A percentile compares a stretch with the other conserved stretches of the same genome.
Conservation (phyloP, 176 grass and related monocot genomes). For the Triticum dicoccoides region DNA sequence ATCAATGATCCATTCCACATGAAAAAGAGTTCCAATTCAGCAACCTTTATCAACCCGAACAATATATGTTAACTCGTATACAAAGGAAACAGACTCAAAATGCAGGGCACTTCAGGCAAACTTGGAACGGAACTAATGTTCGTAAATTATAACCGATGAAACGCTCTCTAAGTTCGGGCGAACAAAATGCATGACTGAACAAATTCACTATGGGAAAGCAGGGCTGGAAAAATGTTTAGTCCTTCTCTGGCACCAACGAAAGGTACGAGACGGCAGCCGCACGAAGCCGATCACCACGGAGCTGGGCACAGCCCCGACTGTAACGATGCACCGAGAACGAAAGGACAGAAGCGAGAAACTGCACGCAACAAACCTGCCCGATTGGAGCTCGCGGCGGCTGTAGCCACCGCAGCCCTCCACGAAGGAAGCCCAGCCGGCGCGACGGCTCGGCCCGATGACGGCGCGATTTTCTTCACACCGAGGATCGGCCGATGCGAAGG, state of each 20-base stretch:
- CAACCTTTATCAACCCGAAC: no score
- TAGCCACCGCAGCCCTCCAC: constrained; percentile 1
- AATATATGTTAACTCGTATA: background rate
- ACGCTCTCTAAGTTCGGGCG: background rate
- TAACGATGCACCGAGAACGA: background rate
- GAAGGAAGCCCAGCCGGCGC: background rate
- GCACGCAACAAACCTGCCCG: constrained; percentile 24
- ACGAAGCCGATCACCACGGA: background rate
- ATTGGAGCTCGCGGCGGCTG: constrained; percentile 10
- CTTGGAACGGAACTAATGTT: background rate
- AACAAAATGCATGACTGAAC: background rate
- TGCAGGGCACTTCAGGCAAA: background rate
- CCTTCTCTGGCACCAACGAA: background rate
- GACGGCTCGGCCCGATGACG: background rate
- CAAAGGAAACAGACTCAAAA: background rate
- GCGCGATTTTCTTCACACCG: background rate
- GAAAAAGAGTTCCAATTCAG: no score
- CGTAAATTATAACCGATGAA: background rate
- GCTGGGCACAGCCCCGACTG: background rate
- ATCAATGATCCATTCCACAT: no score
- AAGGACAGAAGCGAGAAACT: background rate
- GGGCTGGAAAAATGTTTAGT: background rate
- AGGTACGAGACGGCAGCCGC: background rate
- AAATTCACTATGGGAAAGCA: background rate
- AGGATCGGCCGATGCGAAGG: background rate